Conservation (phyloP, 169 alveolate genomes). For the Babesia bovis region DNA sequence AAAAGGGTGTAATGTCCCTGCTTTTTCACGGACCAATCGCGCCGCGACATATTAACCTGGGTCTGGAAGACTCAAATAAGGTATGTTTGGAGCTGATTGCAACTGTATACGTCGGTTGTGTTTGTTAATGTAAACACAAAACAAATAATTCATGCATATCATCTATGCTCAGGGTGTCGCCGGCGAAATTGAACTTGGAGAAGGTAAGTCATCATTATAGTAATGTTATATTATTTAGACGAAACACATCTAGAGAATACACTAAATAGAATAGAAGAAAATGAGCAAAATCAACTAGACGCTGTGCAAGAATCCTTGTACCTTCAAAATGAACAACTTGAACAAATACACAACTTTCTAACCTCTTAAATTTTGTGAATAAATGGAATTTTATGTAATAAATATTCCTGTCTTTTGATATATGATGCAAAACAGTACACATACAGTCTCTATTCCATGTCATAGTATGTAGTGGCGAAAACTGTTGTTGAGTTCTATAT, state of each 20-base stretch:
- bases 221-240: background rate
- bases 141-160: no score
- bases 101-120: background rate
- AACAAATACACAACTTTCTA: slow-evolving; percentile 31
- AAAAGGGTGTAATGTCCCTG: slow-evolving; percentile 45
- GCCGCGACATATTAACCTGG: slow-evolving; percentile 41
- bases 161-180: slow-evolving; percentile 34
- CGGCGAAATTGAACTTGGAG: slow-evolving; percentile 33
- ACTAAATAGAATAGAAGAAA: slow-evolving; percentile 42
- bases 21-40: slow-evolving; percentile 56
- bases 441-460: no score
- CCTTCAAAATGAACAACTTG: slow-evolving; percentile 56
- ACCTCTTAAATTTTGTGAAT: background rate
- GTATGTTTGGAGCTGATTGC: slow-evolving; percentile 13
- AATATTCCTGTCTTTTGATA: no score
- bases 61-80: slow-evolving; percentile 64
- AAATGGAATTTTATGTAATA: no score
- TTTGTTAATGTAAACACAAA: background rate
- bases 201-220: slow-evolving; percentile 14
- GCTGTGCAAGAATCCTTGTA: slow-evolving; percentile 37
- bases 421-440: no score
- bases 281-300: slow-evolving; percentile 57
- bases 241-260: slow-evolving; percentile 23
- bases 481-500: background rate
- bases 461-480: background rate